Base-by-base conservation (phyloP, 108 stramenopile genomes). In the Chaetoceros tenuissimus region DNA sequence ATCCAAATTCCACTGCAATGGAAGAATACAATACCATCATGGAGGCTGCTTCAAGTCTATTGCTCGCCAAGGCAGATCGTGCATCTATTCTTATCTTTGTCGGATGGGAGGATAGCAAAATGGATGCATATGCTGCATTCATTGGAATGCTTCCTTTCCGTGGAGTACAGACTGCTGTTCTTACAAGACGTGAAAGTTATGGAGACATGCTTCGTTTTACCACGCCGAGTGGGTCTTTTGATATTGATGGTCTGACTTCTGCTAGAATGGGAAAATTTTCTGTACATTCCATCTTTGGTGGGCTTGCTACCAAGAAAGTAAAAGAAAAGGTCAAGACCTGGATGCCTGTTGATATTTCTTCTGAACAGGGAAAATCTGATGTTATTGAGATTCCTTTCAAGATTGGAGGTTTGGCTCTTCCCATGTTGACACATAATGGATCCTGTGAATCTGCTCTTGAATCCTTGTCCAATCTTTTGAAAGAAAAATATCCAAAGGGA, bases 211-310 rank as follows among this genome's bases (percentile, higher is more conserved):
- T 63, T 21, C 53, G 43, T 5, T 63, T 55, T 43, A 63, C 52
- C 16, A 54, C 44, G 2, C 52, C 52, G 8, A 24, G 24, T 2
- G 48, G 48, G 2, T 45, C 55, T 0, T 63, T 63, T n/a, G 24
- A 63, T 24, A 63, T 63, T 24, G 53, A 63, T 25, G 62, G 53
- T 44, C 28, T 53, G 20, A 31, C 53, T 3, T 18, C 62, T 3
- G 62, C 62, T 25, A 45, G 62, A 26, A 63, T 63, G 62, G 62
- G 62, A 2, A 63, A 55, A 55, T 63, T 63, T 50, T 31, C 62
- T 40, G 55, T 63, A 17, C 53, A 63, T 26, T 24, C 62, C 13
- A 45, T 63, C 2, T 63, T 63, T 25, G 62, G 62, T 16, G 22
- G 18, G 0, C 53, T 63, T 3, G 17, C 28, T 2, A 43, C 34